These are phyloP conservation scores for Penstemon newberryi DNA, from an alignment of 257 asterid species.

Conservation along the genomic window DNA sequence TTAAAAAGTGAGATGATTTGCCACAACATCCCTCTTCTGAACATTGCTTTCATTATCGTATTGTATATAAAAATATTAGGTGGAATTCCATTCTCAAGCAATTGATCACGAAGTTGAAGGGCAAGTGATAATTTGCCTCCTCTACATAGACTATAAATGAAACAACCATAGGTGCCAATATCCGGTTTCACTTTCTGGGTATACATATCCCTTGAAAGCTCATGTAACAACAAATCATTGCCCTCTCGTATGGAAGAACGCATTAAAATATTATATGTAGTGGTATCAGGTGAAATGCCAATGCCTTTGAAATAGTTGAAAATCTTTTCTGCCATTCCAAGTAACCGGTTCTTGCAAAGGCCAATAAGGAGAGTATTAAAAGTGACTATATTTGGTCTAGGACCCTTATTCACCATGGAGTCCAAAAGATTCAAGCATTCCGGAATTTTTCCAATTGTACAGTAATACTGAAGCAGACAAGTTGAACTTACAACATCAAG, in stretches of 20 bases:
- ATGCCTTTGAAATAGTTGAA: slow-evolving; percentile 35
- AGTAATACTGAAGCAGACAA: slow-evolving; percentile 52
- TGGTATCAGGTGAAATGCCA: slow-evolving; percentile 49
- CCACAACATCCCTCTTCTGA: slow-evolving; percentile 39
- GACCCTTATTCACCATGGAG: slow-evolving; percentile 44
- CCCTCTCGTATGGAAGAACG: slow-evolving; percentile 47
- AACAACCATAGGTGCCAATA: slow-evolving; percentile 44
- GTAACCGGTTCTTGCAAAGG: slow-evolving; percentile 52
- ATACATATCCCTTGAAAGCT: slow-evolving; percentile 46
- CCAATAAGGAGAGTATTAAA: slow-evolving; percentile 48
- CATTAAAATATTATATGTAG: slow-evolving; percentile 53
- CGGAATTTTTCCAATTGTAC: slow-evolving; percentile 32
- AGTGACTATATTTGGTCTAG: slow-evolving; percentile 42
- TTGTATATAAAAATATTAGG: slow-evolving; percentile 47
- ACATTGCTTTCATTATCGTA: slow-evolving; percentile 49
- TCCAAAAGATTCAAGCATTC: slow-evolving; percentile 47
- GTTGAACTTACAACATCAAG: slow-evolving; percentile 51
- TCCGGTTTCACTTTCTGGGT: slow-evolving; percentile 44
- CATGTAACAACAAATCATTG: slow-evolving; percentile 36
- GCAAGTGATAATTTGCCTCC: slow-evolving; percentile 50
- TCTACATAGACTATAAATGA: slow-evolving; percentile 43
- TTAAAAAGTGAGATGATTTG: slow-evolving; percentile 41
- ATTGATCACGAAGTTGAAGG: slow-evolving; percentile 37
- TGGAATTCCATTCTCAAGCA: slow-evolving; percentile 44
- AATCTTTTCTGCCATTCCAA: slow-evolving; percentile 38